Conservation (phyloP, 1,139 yeast species). For the Pichia sp. region DNA sequence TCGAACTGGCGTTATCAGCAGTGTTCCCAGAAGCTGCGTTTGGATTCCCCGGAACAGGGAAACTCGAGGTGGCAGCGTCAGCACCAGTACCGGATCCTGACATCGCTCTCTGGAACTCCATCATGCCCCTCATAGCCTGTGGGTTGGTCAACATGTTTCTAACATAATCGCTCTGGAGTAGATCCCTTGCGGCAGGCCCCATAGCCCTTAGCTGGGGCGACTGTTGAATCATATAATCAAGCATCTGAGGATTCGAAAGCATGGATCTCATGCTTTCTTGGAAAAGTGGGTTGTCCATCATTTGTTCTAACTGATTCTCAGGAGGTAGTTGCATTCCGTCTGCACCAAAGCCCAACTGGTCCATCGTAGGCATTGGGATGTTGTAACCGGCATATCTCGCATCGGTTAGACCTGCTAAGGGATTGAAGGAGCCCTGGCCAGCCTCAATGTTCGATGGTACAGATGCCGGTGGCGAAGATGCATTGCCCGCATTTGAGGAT, state of each 20-base stretch:
- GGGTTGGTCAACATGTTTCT: slow-evolving; percentile 86
- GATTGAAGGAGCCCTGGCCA: slow-evolving; percentile 86
- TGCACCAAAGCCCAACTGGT: slow-evolving; percentile 64
- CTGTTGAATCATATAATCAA: slow-evolving; percentile 77
- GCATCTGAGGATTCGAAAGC: slow-evolving; percentile 73
- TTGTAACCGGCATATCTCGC: slow-evolving; percentile 91
- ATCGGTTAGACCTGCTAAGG: slow-evolving; percentile 86
- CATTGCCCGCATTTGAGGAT: slow-evolving; percentile 26
- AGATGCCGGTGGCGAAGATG: slow-evolving; percentile 26
- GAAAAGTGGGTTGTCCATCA: slow-evolving; percentile 78
- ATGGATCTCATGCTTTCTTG: slow-evolving; percentile 78
- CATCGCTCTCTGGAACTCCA: slow-evolving; percentile 59
- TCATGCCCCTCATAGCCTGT: slow-evolving; percentile 75
- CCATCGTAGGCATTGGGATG: slow-evolving; percentile 78
- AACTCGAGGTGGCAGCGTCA: slow-evolving; percentile 23
- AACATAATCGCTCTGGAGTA: slow-evolving; percentile 79
- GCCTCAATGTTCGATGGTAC: slow-evolving; percentile 78
- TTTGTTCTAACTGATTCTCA: slow-evolving; percentile 64
- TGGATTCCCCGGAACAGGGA: slow-evolving; percentile 52
- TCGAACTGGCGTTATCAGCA: slow-evolving; percentile 11
- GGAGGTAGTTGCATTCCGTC: slow-evolving; percentile 82
- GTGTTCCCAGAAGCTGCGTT: slow-evolving; percentile 17
- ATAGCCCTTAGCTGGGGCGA: slow-evolving; percentile 78
- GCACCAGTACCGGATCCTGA: slow-evolving; percentile 23
- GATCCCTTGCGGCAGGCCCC: slow-evolving; percentile 86